These are phyloP conservation scores for Plectosphaerella cucumerina DNA, from an alignment of 2,329 filamentous ascomycete species.

Conservation along the genomic window DNA sequence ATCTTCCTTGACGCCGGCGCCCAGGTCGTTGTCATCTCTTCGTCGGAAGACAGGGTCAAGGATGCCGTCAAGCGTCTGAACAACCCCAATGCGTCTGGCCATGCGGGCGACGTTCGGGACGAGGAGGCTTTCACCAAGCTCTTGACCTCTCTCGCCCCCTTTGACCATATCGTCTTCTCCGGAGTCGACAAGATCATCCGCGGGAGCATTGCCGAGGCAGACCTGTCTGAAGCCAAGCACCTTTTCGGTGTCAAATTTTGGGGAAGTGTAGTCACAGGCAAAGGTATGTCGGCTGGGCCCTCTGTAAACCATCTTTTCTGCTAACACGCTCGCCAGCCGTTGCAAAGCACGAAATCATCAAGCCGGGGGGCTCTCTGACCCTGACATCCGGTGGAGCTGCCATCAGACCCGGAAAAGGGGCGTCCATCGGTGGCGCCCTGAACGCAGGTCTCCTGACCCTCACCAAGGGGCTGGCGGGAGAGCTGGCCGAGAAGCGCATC, in stretches of 20 bases:
- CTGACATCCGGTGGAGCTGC: slow-evolving; percentile 31
- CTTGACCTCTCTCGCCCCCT: slow-evolving; percentile 24
- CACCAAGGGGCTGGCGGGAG: slow-evolving; percentile 20
- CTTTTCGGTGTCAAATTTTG: slow-evolving; percentile 36
- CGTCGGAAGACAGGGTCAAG: slow-evolving; percentile 22
- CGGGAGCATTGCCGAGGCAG: slow-evolving; percentile 24
- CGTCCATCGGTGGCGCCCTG: slow-evolving; percentile 27
- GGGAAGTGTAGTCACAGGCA: slow-evolving; percentile 29
- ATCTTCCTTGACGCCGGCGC: slow-evolving; percentile 30
- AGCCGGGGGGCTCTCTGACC: slow-evolving; percentile 28
- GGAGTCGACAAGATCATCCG: slow-evolving; percentile 33
- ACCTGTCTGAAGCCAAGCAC: slow-evolving; percentile 26
- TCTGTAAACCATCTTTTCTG: too few relatives aligned
- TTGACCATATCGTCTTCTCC: slow-evolving; percentile 33
- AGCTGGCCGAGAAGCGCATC: slow-evolving; percentile 20
- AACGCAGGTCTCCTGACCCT: slow-evolving; percentile 22
- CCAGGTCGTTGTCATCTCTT: slow-evolving; percentile 28
- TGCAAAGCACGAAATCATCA: slow-evolving; percentile 30
- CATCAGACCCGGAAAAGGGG: slow-evolving; percentile 28
- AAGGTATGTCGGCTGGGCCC: slow-evolving; percentile 17
- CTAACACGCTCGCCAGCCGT: slow-evolving; percentile 15
- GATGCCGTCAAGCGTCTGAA: slow-evolving; percentile 23
- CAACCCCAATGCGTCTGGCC: slow-evolving; percentile 17
- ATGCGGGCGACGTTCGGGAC: slow-evolving; percentile 27
- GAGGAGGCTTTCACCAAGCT: slow-evolving; percentile 25